phyloP scores from a whole-genome alignment of 129 eudicot genomes.

The Centrapalus pauciflorus region DNA sequence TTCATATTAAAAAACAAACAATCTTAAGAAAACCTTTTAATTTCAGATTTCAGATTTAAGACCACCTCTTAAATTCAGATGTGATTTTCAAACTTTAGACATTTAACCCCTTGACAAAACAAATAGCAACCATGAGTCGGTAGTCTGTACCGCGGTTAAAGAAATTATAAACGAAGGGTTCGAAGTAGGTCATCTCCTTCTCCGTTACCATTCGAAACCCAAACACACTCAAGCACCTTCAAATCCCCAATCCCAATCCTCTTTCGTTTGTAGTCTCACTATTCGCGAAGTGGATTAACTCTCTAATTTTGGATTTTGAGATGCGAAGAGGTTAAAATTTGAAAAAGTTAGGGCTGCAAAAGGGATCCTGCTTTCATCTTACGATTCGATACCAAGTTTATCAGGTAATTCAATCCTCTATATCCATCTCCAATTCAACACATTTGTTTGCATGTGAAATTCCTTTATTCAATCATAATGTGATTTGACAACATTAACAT shows the following conservation, averaged over 20 bases:
- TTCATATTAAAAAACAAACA: no score
- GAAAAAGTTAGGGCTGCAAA: slow-evolving; percentile 12
- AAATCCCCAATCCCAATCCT: not conserved
- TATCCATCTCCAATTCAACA: not conserved
- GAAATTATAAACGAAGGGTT: not conserved
- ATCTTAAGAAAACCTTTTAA: no score
- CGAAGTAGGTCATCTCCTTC: slow-evolving; percentile 12
- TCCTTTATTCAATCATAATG: not conserved
- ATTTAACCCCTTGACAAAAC: no score
- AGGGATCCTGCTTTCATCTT: slow-evolving; percentile 7
- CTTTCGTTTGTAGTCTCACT: not conserved
- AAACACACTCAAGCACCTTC: slow-evolving; percentile 3
- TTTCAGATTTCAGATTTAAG: no score
- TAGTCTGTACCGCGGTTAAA: slow-evolving; percentile 1
- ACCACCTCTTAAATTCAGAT: no score
- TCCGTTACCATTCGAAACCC: slow-evolving; percentile 1
- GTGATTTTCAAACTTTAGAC: no score
- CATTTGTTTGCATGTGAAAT: not conserved
- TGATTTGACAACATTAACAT: not conserved
- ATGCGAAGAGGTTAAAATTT: not conserved
- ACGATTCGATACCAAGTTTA: not conserved
- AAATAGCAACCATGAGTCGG: no score
- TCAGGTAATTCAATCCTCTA: slow-evolving; percentile 11
- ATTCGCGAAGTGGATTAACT: not conserved
- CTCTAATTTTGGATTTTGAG: slow-evolving; percentile 3